Percentiles rank a stretch among this genome's conserved stretches.
Conservation (phyloP, 495 filamentous ascomycete species). For the Hypomontagnella monticulosa region DNA sequence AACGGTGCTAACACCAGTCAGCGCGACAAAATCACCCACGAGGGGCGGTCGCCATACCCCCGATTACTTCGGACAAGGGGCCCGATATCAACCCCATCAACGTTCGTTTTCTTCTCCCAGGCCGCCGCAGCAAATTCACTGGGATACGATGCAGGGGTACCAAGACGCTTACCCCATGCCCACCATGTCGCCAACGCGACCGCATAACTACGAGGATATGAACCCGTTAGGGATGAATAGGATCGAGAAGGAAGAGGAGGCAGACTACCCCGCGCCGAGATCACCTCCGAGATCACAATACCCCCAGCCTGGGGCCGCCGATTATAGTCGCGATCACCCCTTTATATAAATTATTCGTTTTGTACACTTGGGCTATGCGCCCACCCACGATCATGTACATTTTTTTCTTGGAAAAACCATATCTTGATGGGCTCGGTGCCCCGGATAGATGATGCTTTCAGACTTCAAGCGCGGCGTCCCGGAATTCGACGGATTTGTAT, state of each 20-base stretch:
- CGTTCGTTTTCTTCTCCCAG: slow-evolving; percentile 61
- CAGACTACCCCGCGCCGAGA: slow-evolving; percentile 25
- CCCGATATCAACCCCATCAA: slow-evolving; percentile 56
- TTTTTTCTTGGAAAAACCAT: slow-evolving; percentile 25
- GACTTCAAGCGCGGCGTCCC: slow-evolving; percentile 37
- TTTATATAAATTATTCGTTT: slow-evolving; percentile 37
- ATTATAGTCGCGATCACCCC: slow-evolving; percentile 37
- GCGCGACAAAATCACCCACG: slow-evolving; percentile 51
- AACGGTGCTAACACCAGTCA: slow-evolving; percentile 57
- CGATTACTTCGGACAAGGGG: slow-evolving; percentile 59
- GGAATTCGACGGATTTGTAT: slow-evolving; percentile 34
- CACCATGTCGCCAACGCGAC: slow-evolving; percentile 29
- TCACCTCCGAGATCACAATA: slow-evolving; percentile 24
- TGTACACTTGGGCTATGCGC: slow-evolving; percentile 13
- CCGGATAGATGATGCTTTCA: slow-evolving; percentile 13
- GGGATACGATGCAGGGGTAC: slow-evolving; percentile 53
- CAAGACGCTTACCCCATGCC: slow-evolving; percentile 33
- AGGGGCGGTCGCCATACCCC: slow-evolving; percentile 55
- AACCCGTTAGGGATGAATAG: slow-evolving; percentile 60
- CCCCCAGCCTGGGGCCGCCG: slow-evolving; percentile 27
- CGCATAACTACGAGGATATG: slow-evolving; percentile 45
- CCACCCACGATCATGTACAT: slow-evolving; percentile 15
- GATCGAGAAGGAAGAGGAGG: slow-evolving; percentile 49
- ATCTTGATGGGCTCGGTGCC: slow-evolving; percentile 13
- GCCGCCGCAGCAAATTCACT: slow-evolving; percentile 50